Percentiles rank a stretch among this genome's conserved stretches.
Conservation (phyloP, 495 filamentous ascomycete species). For the Tuber aestivum region DNA sequence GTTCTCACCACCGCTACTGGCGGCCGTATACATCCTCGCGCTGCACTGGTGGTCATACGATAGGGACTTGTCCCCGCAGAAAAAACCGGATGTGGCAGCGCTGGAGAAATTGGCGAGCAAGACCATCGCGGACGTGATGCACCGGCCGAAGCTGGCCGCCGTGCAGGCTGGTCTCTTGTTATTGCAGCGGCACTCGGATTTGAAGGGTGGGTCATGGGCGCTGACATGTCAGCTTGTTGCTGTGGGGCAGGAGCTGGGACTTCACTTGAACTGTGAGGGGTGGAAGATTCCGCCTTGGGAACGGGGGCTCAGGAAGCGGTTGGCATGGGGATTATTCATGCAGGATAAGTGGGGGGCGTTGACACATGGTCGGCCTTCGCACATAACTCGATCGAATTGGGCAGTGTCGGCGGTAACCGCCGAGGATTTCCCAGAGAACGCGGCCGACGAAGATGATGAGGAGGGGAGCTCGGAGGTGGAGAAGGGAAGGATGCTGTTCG, state of each 20-base stretch:
- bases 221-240: slow-evolving; percentile 80
- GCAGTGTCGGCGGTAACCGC: slow-evolving; percentile 62
- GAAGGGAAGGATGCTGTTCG: slow-evolving; percentile 62
- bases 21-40: slow-evolving; percentile 83
- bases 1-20: slow-evolving; percentile 76
- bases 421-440: slow-evolving; percentile 64
- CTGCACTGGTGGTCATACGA: slow-evolving; percentile 84
- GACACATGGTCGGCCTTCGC: slow-evolving; percentile 78
- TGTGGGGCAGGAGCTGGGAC: slow-evolving; percentile 72
- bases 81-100: slow-evolving; percentile 65
- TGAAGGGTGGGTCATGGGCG: slow-evolving; percentile 73
- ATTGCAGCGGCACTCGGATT: slow-evolving; percentile 63
- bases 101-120: slow-evolving; percentile 72
- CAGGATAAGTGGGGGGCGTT: slow-evolving; percentile 90
- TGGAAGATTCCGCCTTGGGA: slow-evolving; percentile 90
- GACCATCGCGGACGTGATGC: slow-evolving; percentile 68
- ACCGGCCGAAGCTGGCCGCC: slow-evolving; percentile 81
- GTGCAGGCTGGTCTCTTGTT: slow-evolving; percentile 86
- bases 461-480: slow-evolving; percentile 58
- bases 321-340: slow-evolving; percentile 89
- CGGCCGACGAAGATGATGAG: slow-evolving; percentile 52
- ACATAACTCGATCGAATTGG: slow-evolving; percentile 77
- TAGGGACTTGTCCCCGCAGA: slow-evolving; percentile 56
- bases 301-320: slow-evolving; percentile 68
- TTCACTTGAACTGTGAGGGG: slow-evolving; percentile 78